Percentiles rank a stretch among this genome's conserved stretches.
Conservation (phyloP, 305 asterid species). For the Solanum aculeatissimum region DNA sequence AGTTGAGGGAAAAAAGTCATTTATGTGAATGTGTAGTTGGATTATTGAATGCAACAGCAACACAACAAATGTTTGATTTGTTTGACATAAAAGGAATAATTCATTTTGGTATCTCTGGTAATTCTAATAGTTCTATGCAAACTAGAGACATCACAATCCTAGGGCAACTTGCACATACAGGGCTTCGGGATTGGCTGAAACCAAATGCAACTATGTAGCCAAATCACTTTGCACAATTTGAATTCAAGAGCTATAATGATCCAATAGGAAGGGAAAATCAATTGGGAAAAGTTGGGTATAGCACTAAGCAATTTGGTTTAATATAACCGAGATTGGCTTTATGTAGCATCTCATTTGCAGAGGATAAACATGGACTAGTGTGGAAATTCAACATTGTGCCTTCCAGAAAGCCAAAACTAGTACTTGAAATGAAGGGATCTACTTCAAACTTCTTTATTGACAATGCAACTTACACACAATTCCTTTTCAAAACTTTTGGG, state of each 20-base stretch:
- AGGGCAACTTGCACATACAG: conserved; percentile 31
- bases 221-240: no score
- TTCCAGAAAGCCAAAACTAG: conserved; percentile 33
- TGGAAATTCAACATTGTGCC: conserved; percentile 40
- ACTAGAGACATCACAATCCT: conserved; percentile 51
- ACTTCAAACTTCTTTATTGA: conserved; percentile 43
- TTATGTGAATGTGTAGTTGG: no score
- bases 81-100: conserved; percentile 33
- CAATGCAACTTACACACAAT: conserved; percentile 48
- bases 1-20: no score
- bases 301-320: conserved; percentile 41
- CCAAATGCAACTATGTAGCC: no score
- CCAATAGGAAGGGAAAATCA: conserved; percentile 31
- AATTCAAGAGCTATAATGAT: conserved; percentile 23
- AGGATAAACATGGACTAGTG: conserved; percentile 34
- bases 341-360: conserved; percentile 34
- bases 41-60: no score
- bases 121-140: conserved; percentile 34
- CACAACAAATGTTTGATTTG: conserved; percentile 14
- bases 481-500: conserved; percentile 33
- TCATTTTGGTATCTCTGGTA: conserved; percentile 57
- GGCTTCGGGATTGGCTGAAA: conserved; percentile 71
- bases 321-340: conserved; percentile 25
- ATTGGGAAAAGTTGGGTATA: conserved; percentile 33
- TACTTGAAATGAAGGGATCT: conserved; percentile 36